Percentiles rank a stretch among this genome's conserved stretches.
These are phyloP conservation scores for Sporisorium graminicola DNA, from an alignment of 1,284 basidiomycete species.

Conservation along the genomic window DNA sequence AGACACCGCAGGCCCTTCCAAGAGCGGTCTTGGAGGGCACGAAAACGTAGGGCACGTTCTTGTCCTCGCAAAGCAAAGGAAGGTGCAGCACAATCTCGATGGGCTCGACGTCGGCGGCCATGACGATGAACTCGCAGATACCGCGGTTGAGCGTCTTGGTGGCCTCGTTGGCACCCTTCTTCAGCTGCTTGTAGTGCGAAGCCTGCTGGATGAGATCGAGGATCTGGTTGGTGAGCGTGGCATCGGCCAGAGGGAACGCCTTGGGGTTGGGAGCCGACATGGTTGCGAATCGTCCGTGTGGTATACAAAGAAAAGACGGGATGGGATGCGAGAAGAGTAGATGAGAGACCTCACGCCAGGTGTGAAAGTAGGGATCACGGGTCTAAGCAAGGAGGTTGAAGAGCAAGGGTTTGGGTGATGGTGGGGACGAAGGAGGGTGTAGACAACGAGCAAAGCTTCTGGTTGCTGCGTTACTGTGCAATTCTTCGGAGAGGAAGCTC, in stretches of 20 bases:
- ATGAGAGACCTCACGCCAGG: constrained; percentile 53
- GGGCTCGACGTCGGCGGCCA: constrained; percentile 91
- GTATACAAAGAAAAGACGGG: constrained; percentile 5
- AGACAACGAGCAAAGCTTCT: not conserved
- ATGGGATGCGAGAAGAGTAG: not conserved
- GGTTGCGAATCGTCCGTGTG: constrained; percentile 19
- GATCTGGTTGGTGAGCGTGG: constrained; percentile 92
- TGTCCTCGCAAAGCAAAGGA: constrained; percentile 97
- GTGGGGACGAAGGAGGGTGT: not conserved
- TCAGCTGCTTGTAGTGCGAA: constrained; percentile 92
- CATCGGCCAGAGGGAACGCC: constrained; percentile 92
- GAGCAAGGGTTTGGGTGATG: constrained; percentile 16
- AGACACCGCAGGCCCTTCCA: constrained; percentile 95
- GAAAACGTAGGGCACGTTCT: constrained; percentile 98
- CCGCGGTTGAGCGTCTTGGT: constrained; percentile 99
- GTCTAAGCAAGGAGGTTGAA: constrained; percentile 26
- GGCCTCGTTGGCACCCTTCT: constrained; percentile 95
- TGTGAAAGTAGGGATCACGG: constrained; percentile 54
- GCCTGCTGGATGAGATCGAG: constrained; percentile 71
- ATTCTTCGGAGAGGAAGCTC: not conserved
- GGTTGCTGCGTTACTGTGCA: not conserved
- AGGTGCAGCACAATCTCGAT: constrained; percentile 98
- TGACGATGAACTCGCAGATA: constrained; percentile 97
- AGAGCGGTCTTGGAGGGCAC: constrained; percentile 93
- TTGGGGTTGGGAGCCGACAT: constrained; percentile 75